Percentiles rank a stretch among this genome's conserved stretches.
These are phyloP conservation scores for Paxillus rubicundulus DNA, from an alignment of 768 basidiomycete genomes.

Conservation along the genomic window DNA sequence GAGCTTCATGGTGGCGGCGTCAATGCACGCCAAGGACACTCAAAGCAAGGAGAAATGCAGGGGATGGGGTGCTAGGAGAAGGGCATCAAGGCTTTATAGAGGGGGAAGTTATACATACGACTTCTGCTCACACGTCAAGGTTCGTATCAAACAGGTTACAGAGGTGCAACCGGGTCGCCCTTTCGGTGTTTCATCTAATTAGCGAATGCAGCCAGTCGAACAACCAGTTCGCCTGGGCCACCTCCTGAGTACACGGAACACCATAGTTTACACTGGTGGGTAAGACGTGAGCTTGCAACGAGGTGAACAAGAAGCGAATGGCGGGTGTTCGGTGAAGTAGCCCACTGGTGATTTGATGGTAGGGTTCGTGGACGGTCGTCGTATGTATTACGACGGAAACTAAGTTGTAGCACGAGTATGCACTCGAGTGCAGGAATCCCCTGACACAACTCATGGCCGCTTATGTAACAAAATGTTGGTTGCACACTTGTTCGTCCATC, in stretches of 20 bases:
- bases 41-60: not conserved
- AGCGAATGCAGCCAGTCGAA: slow-evolving; percentile 1
- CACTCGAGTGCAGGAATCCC: too few species aligned
- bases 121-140: slow-evolving; percentile 8
- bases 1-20: slow-evolving; percentile 37
- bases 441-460: too few species aligned
- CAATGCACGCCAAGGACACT: slow-evolving; percentile 2
- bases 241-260: not conserved
- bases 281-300: not conserved
- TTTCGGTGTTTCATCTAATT: slow-evolving; percentile 3
- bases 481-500: too few species aligned
- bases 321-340: too few species aligned
- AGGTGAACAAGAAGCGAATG: too few species aligned
- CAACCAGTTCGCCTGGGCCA: not conserved
- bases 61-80: not conserved
- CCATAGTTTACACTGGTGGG: too few species aligned
- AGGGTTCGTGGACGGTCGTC: too few species aligned
- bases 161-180: not conserved
- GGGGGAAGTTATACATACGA: not conserved
- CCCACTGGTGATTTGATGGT: too few species aligned
- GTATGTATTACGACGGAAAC: too few species aligned
- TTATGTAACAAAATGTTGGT: too few species aligned
- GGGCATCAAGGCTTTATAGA: slow-evolving; percentile 16
- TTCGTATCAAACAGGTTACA: not conserved
- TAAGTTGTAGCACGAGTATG: too few species aligned